phyloP scores from a whole-genome alignment of 1,284 basidiomycete genomes.

The Mycena citricolor region DNA sequence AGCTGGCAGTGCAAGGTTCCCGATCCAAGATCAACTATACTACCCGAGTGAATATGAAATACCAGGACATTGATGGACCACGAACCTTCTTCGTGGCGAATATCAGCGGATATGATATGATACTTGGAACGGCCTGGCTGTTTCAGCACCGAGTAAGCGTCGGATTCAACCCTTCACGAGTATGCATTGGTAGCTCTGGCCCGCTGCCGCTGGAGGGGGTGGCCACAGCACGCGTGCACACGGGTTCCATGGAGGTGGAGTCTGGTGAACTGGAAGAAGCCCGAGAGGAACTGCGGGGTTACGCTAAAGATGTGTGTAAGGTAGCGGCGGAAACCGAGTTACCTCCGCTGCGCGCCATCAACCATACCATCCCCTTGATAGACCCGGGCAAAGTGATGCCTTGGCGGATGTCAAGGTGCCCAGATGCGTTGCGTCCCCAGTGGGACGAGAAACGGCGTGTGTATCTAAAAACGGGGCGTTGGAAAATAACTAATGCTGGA shows the following conservation, averaged over 20 bases:
- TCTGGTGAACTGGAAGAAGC: not conserved
- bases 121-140: constrained; percentile 29
- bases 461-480: constrained; percentile 5
- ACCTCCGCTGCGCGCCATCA: constrained; percentile 6
- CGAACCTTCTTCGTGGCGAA: constrained; percentile 14
- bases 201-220: not conserved
- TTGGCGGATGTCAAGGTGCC: constrained; percentile 4
- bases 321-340: constrained; percentile 1
- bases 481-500: constrained; percentile 5
- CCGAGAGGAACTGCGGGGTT: not conserved
- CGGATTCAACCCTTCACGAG: not conserved
- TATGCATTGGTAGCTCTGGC: constrained; percentile 2
- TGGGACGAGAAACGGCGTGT: constrained; percentile 8
- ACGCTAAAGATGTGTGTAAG: constrained; percentile 9
- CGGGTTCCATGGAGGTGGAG: not conserved
- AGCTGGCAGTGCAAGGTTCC: constrained; percentile 29
- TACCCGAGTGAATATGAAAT: constrained; percentile 11
- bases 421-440: not conserved
- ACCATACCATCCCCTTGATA: constrained; percentile 9
- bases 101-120: constrained; percentile 27
- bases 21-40: constrained; percentile 22
- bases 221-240: not conserved
- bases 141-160: constrained; percentile 24
- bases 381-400: constrained; percentile 2
- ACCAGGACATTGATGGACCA: constrained; percentile 14